A percentile compares a stretch with the other conserved stretches of the same genome.
Conservation (phyloP, 176 grass and related monocot genomes). For the Chloris gayana region DNA sequence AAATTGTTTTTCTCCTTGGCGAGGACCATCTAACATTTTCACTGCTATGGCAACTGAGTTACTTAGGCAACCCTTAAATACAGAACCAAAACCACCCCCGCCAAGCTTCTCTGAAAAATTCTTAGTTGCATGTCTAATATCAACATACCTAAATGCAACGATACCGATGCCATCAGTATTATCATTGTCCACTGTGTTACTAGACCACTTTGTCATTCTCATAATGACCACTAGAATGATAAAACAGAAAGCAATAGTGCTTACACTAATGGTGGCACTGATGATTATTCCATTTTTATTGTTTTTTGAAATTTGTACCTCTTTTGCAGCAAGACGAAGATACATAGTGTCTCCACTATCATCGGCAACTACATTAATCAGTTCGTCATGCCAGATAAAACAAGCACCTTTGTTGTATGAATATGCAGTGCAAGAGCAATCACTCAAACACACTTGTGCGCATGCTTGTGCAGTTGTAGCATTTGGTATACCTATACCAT, state of each 20-base stretch:
- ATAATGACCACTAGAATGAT: slow-evolving; percentile 1
- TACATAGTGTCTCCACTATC: slow-evolving; percentile 40
- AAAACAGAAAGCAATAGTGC: neutral
- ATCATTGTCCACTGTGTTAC: neutral
- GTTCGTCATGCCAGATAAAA: slow-evolving; percentile 49
- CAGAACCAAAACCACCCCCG: slow-evolving; percentile 56
- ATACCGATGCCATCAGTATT: slow-evolving; percentile 8
- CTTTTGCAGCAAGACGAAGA: slow-evolving; percentile 59
- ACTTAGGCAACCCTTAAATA: slow-evolving; percentile 49
- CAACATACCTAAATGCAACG: slow-evolving; percentile 47
- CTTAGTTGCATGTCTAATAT: slow-evolving; percentile 53
- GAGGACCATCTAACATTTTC: slow-evolving; percentile 49
- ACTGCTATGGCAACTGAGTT: slow-evolving; percentile 52
- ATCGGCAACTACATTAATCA: slow-evolving; percentile 41
- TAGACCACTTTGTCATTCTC: neutral
- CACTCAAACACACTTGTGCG: slow-evolving; percentile 28
- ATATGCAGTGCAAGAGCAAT: slow-evolving; percentile 67
- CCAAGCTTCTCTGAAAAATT: slow-evolving; percentile 62
- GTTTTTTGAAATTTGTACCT: slow-evolving; percentile 30
- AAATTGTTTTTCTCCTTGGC: slow-evolving; percentile 44
- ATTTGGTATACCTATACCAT: neutral
- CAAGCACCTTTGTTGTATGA: slow-evolving; percentile 35
- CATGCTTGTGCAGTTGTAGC: neutral
- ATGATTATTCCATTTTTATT: slow-evolving; percentile 22
- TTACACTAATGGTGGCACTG: neutral